These are phyloP conservation scores for Microsporum canis DNA, from an alignment of 2,329 filamentous ascomycete genomes.

Conservation along the genomic window DNA sequence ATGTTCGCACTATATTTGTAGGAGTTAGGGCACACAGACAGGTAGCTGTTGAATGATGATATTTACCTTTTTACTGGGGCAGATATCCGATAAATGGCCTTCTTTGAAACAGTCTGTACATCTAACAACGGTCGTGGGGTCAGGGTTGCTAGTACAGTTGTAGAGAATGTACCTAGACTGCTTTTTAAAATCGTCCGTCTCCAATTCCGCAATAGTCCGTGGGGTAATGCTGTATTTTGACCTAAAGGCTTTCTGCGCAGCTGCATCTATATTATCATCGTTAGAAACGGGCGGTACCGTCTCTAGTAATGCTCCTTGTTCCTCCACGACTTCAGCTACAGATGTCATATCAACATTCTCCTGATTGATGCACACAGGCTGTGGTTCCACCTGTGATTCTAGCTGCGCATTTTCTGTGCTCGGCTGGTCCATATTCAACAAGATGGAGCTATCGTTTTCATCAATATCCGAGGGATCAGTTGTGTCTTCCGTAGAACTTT, in stretches of 20 bases:
- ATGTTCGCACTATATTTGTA: constrained; percentile 28
- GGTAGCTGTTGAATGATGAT: neutral
- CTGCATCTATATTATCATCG: constrained; percentile 17
- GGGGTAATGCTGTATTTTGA: constrained; percentile 27
- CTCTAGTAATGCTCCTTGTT: neutral
- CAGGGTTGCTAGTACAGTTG: constrained; percentile 28
- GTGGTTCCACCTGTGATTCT: neutral
- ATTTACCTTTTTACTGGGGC: constrained; percentile 34
- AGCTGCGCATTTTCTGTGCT: neutral
- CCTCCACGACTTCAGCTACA: neutral
- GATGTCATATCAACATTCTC: neutral
- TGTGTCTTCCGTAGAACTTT: neutral
- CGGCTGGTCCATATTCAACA: constrained; percentile 27
- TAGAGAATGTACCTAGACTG: constrained; percentile 33
- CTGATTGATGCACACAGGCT: neutral
- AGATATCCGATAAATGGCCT: constrained; percentile 35
- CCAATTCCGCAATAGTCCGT: constrained; percentile 28
- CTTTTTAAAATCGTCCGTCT: constrained; percentile 28
- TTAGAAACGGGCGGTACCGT: neutral
- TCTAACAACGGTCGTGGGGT: constrained; percentile 31
- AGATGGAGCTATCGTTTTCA: constrained; percentile 31
- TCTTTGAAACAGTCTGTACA: constrained; percentile 34
- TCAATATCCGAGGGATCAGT: constrained; percentile 16
- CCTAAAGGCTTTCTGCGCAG: constrained; percentile 25
- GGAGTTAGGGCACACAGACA: constrained; percentile 2